Percentiles rank a stretch among this genome's conserved stretches.
Conservation (phyloP, 441 rosid genomes). For the Manihot esculenta region DNA sequence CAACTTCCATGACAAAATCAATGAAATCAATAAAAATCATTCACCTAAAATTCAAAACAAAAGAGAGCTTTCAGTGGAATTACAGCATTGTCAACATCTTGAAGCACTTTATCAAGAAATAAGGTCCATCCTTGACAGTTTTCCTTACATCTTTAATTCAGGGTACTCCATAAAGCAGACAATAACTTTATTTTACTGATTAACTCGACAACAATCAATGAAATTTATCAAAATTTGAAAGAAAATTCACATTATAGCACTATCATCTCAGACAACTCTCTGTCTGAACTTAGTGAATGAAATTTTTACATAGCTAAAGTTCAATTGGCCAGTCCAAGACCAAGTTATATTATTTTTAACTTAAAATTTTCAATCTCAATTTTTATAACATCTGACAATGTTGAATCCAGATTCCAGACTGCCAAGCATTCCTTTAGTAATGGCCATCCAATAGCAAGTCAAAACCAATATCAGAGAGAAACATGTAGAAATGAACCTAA, state of each 20-base stretch:
- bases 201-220: neutral
- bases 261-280: constrained; percentile 2
- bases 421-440: neutral
- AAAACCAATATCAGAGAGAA: neutral
- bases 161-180: neutral
- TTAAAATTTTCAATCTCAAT: neutral
- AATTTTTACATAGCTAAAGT: neutral
- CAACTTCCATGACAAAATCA: constrained; percentile 9
- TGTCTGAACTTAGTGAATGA: neutral
- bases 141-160: neutral
- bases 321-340: neutral
- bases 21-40: neutral
- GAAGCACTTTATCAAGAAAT: neutral
- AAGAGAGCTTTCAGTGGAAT: neutral
- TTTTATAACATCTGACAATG: neutral
- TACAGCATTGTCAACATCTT: neutral
- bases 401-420: neutral
- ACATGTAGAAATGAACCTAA: neutral
- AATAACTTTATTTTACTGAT: neutral
- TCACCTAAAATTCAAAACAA: neutral
- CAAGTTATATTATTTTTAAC: neutral
- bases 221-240: neutral
- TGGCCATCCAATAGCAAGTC: constrained; percentile 1
- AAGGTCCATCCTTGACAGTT: neutral
- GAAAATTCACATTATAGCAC: neutral